phyloP scores from a whole-genome alignment of 164 flowering plant species.

The Chimonanthus praecox region DNA sequence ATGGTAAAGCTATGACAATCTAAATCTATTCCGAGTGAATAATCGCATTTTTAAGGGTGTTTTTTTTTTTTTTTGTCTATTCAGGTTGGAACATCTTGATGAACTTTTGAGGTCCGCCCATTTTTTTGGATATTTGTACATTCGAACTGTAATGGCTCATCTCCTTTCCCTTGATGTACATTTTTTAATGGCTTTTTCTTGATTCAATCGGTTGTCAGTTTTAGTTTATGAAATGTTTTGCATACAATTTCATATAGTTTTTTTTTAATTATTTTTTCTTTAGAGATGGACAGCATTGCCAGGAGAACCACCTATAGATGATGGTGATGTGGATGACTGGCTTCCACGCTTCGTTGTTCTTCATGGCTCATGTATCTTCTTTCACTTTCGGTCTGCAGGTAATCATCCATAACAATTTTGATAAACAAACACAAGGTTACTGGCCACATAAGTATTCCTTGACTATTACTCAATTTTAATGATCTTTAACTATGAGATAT shows the following conservation, averaged over 20 bases:
- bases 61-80: background rate
- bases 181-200: background rate
- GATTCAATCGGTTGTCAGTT: background rate
- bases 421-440: background rate
- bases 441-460: background rate
- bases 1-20: background rate
- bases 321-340: slow-evolving; percentile 94
- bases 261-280: slow-evolving; percentile 1
- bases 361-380: slow-evolving; percentile 84
- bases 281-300: slow-evolving; percentile 92
- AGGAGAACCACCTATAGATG: slow-evolving; percentile 93
- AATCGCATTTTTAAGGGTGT: background rate
- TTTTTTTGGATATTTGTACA: slow-evolving; percentile 74
- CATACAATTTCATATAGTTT: background rate
- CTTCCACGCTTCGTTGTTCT: slow-evolving; percentile 92
- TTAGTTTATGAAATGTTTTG: no score
- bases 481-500: no score
- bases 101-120: slow-evolving; percentile 79
- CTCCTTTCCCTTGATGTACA: slow-evolving; percentile 3
- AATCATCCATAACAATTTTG: slow-evolving; percentile 4
- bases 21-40: background rate
- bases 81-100: slow-evolving; percentile 88
- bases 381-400: slow-evolving; percentile 74
- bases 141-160: slow-evolving; percentile 55
- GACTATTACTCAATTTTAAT: no score